Percentiles rank a stretch among this genome's conserved stretches.
These are phyloP conservation scores for Chalara sp. DNA, from an alignment of 2,329 filamentous ascomycete species.

Conservation along the genomic window DNA sequence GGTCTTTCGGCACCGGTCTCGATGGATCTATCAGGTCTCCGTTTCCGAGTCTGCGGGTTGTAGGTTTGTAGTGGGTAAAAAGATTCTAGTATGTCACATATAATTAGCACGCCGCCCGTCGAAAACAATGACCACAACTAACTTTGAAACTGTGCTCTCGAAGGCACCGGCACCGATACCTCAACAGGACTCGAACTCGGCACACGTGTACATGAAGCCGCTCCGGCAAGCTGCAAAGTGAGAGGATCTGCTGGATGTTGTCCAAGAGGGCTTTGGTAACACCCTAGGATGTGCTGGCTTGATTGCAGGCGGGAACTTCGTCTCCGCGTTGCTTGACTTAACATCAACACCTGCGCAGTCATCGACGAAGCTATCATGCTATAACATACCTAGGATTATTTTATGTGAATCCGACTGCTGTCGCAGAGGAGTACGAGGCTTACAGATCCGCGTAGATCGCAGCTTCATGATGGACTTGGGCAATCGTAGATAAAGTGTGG, in stretches of 20 bases:
- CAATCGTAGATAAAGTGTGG: no score
- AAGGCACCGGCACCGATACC: constrained; percentile 7
- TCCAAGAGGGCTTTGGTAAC: constrained; percentile 7
- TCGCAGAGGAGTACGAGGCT: no score
- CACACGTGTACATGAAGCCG: constrained; percentile 11
- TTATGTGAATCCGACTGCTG: no score
- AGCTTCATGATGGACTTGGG: no score
- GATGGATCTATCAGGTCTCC: constrained; percentile 11
- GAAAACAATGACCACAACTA: constrained; percentile 11
- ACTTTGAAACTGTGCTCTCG: constrained; percentile 14
- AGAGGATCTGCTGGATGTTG: constrained; percentile 11
- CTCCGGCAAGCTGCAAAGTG: constrained; percentile 9
- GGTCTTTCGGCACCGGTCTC: constrained; percentile 11
- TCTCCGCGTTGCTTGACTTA: constrained; percentile 7
- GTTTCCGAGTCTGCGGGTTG: constrained; percentile 11
- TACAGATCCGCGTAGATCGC: no score
- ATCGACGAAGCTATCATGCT: no score
- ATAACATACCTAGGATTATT: no score
- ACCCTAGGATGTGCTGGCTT: constrained; percentile 8
- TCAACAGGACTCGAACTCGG: constrained; percentile 12
- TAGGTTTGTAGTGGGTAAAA: constrained; percentile 5
- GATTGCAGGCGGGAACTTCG: constrained; percentile 11
- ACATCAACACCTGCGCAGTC: constrained; percentile 4
- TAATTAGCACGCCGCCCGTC: constrained; percentile 11
- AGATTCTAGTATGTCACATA: constrained; percentile 11